Percentiles rank a stretch among this genome's conserved stretches.
Conservation (phyloP, 2,329 filamentous ascomycete species). For the Cercospora sp. region DNA sequence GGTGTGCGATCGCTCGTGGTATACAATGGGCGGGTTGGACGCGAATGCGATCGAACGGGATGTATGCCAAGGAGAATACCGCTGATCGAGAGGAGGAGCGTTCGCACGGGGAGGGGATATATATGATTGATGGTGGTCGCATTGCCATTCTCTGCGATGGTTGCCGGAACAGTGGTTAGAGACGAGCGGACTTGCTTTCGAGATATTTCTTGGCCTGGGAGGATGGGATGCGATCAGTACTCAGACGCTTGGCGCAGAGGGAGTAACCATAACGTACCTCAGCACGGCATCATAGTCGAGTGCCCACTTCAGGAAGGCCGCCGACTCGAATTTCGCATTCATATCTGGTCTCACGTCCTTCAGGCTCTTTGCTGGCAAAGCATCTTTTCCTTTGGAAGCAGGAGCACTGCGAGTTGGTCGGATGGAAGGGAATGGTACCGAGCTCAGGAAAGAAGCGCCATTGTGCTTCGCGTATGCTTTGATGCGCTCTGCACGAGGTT, state of each 20-base stretch:
- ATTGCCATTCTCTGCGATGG: not conserved
- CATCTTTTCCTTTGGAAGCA: too few species aligned
- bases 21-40: not conserved
- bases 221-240: not conserved
- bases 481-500: slow-evolving; percentile 18
- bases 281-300: slow-evolving; percentile 19
- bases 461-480: slow-evolving; percentile 19
- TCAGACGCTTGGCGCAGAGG: not conserved
- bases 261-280: slow-evolving; percentile 8
- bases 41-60: not conserved
- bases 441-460: not conserved
- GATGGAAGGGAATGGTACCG: not conserved
- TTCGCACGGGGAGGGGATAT: not conserved
- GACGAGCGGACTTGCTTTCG: not conserved
- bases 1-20: not conserved
- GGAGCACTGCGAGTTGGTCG: not conserved
- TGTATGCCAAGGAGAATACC: not conserved
- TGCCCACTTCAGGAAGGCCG: slow-evolving; percentile 13
- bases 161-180: not conserved
- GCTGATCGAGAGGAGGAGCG: not conserved
- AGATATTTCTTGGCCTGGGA: not conserved
- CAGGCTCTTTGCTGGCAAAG: not conserved
- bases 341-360: slow-evolving; percentile 1
- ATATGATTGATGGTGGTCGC: not conserved
- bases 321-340: slow-evolving; percentile 14